Base-by-base conservation (phyloP, 2,329 filamentous ascomycete genomes). In the Diaporthe sp. region DNA sequence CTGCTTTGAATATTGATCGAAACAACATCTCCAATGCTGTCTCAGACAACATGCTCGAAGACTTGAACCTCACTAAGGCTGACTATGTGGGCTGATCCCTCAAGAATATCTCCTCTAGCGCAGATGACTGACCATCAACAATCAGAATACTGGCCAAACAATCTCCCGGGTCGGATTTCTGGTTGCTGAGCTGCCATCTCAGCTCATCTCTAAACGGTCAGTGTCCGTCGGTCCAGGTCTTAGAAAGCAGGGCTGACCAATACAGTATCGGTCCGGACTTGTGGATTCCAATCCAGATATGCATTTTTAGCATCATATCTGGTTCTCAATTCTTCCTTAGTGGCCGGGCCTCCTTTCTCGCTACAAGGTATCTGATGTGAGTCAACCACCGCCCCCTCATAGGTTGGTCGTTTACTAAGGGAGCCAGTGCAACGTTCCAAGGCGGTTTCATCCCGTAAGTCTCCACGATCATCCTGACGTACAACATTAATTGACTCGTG, bases 181-280 rank as follows among this genome's bases (percentile, higher is more conserved):
- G 7, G 81, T 86, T 8, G 89, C 90, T 0, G 90, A 92, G 77
- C 80, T 92, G 3, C 90, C 90, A 0, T 91, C 89, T 0, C 89
- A 92, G 77, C 84, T 92, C 28, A 79, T 92, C 28, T 87, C 85
- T 39, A 92, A 92, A 80, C 88, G 87, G 78, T 67, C 4, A 49
- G 61, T 37, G 13, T 10, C 6, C 7, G 10, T 2, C 4, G 3
- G 10, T 9, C 5, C 13, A 37, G 4, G 25, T 22, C 6, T 4
- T 8, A 3, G 13, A n/a, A 15, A n/a, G n/a, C 19, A 49, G 9
- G 2, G 4, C 42, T 67, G 28, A 67, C 61, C 4, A 2, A 37
- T n/a, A 13, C 6, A 67, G 61, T 34, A 77, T 72, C 15, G 70
- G 70, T 37, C 70, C 70, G 49, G 79, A 81, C 65, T 74, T 79